Evolutionary conservation across 495 filamentous ascomycete species (phyloP).

Genomic region (Cetradonia linearis): DNA sequence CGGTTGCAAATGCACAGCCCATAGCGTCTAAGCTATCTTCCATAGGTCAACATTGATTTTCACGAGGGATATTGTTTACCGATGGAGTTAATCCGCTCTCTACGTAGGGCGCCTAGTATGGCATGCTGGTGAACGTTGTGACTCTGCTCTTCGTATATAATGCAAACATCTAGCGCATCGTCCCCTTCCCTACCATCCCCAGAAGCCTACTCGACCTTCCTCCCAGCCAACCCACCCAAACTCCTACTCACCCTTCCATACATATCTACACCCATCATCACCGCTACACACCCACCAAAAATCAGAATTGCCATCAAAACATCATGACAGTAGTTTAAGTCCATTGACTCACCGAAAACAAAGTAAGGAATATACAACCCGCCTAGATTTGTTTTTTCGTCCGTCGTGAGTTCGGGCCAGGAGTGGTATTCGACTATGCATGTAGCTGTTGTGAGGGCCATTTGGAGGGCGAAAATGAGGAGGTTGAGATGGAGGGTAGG

Average conservation of each 20-base stretch:
- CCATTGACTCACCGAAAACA: slow-evolving; percentile 50
- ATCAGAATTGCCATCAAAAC: not conserved
- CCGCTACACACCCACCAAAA: slow-evolving; percentile 30
- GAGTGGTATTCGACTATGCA: slow-evolving; percentile 53
- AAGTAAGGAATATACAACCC: slow-evolving; percentile 65
- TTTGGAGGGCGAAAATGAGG: slow-evolving; percentile 58
- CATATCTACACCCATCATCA: slow-evolving; percentile 49
- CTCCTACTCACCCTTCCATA: slow-evolving; percentile 28
- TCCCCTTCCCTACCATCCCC: not conserved
- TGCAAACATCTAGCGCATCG: not conserved
- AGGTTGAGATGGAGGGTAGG: slow-evolving; percentile 53
- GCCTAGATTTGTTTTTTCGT: slow-evolving; percentile 46
- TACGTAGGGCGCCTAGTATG: not conserved
- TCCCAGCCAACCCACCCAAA: not conserved
- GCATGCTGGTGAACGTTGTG: not conserved
- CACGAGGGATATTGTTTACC: not conserved
- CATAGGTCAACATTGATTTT: not conserved
- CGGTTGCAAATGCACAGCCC: not conserved
- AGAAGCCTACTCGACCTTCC: not conserved
- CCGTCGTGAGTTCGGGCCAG: slow-evolving; percentile 46
- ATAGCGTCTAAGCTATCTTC: not conserved
- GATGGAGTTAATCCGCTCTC: not conserved
- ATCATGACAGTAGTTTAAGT: slow-evolving; percentile 4
- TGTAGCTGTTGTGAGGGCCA: slow-evolving; percentile 59
- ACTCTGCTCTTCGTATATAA: not conserved